Evolutionary conservation across 495 filamentous ascomycete species (phyloP).

Genomic region (Annulohypoxylon bovei): DNA sequence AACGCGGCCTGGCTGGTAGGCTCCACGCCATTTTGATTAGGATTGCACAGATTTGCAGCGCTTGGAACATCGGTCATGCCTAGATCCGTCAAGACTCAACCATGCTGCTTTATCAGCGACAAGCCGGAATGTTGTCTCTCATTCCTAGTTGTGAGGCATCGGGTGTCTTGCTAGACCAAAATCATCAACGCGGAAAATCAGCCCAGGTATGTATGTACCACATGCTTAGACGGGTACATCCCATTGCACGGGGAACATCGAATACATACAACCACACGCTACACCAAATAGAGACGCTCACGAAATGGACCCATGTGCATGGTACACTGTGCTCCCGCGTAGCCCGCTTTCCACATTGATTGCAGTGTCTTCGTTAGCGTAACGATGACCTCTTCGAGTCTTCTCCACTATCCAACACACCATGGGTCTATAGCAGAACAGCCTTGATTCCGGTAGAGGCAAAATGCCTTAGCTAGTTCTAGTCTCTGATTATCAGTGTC

Average conservation of each 20-base stretch:
- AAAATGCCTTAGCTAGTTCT: slow-evolving; percentile 17
- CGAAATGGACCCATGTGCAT: slow-evolving; percentile 26
- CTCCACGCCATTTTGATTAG: slow-evolving; percentile 22
- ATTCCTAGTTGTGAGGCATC: slow-evolving; percentile 44
- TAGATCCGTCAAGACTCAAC: slow-evolving; percentile 33
- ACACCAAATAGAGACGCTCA: slow-evolving; percentile 28
- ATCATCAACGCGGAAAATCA: slow-evolving; percentile 34
- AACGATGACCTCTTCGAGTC: slow-evolving; percentile 24
- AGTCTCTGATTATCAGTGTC: neutral
- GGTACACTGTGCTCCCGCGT: slow-evolving; percentile 32
- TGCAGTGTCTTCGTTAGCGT: slow-evolving; percentile 30
- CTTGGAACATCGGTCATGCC: slow-evolving; percentile 35
- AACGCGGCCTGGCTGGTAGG: slow-evolving; percentile 12
- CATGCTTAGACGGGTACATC: slow-evolving; percentile 28
- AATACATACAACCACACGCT: slow-evolving; percentile 8
- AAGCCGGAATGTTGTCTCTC: slow-evolving; percentile 39
- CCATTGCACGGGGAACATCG: slow-evolving; percentile 19
- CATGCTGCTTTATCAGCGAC: slow-evolving; percentile 31
- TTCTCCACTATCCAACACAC: slow-evolving; percentile 35
- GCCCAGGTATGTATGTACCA: slow-evolving; percentile 34
- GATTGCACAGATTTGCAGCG: slow-evolving; percentile 26
- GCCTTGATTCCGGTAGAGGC: slow-evolving; percentile 29
- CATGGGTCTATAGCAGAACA: slow-evolving; percentile 27
- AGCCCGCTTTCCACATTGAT: slow-evolving; percentile 23
- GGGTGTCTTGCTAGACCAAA: slow-evolving; percentile 45